Evolutionary conservation across 2,329 filamentous ascomycete genomes (phyloP).

Genomic region (Diaporthe sp.): DNA sequence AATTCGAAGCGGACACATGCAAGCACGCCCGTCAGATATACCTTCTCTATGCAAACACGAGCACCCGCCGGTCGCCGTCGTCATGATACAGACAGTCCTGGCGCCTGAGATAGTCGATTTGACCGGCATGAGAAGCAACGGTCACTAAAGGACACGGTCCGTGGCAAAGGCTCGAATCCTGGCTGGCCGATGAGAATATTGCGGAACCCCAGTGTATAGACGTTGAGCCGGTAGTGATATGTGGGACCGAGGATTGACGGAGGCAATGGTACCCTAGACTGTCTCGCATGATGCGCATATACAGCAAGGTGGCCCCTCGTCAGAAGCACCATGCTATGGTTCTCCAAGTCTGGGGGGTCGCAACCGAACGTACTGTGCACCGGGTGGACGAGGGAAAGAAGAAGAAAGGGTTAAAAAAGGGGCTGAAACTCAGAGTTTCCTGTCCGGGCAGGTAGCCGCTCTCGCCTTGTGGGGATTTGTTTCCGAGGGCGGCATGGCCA

Average conservation of each 20-base stretch:
- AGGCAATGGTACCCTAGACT: background rate
- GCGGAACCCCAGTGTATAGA: background rate
- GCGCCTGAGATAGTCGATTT: too few species aligned
- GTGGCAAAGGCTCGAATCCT: background rate
- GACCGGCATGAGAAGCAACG: background rate
- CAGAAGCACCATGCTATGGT: background rate
- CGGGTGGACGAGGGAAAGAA: background rate
- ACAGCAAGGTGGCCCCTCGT: slow-evolving; percentile 8
- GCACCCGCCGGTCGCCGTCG: too few species aligned
- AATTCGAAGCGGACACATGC: background rate
- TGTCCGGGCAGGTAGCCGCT: slow-evolving; percentile 20
- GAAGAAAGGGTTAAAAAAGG: slow-evolving; percentile 17
- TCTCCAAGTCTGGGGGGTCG: slow-evolving; percentile 7
- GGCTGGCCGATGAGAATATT: background rate
- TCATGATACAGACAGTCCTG: background rate
- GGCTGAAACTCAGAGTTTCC: slow-evolving; percentile 34
- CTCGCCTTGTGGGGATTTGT: slow-evolving; percentile 36
- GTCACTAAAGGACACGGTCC: background rate
- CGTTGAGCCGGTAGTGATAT: background rate
- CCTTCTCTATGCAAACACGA: background rate
- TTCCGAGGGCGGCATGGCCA: slow-evolving; percentile 1
- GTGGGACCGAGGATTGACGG: background rate
- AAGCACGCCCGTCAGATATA: background rate
- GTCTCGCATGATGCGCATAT: slow-evolving; percentile 4
- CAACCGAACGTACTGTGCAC: background rate